Conservation (phyloP, 495 filamentous ascomycete genomes). For the Penicillium roqueforti region DNA sequence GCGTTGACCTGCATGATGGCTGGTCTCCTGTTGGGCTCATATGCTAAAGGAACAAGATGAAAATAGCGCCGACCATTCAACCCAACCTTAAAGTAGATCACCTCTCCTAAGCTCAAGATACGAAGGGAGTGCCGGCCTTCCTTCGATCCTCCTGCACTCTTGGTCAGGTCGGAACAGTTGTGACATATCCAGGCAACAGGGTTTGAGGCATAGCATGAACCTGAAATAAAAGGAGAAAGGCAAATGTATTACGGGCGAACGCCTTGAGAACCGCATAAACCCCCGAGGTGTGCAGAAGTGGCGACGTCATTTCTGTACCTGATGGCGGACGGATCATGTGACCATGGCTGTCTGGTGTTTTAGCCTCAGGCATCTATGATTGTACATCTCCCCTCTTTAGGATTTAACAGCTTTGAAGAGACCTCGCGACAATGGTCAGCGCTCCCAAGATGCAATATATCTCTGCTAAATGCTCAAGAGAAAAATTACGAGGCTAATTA, state of each 20-base stretch:
- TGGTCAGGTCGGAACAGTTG: slow-evolving; percentile 19
- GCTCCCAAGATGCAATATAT: too few species aligned
- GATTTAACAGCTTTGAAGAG: too few species aligned
- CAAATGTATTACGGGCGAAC: neutral
- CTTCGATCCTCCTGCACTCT: slow-evolving; percentile 24
- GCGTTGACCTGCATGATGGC: slow-evolving; percentile 24
- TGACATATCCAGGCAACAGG: slow-evolving; percentile 24
- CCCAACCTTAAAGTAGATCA: slow-evolving; percentile 2
- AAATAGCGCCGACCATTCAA: neutral
- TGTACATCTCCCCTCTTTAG: too few species aligned
- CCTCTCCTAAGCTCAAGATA: slow-evolving; percentile 18
- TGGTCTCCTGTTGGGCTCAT: slow-evolving; percentile 2
- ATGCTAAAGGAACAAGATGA: slow-evolving; percentile 1
- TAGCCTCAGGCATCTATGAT: neutral
- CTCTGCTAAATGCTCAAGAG: too few species aligned
- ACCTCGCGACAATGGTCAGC: too few species aligned
- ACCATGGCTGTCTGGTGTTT: neutral
- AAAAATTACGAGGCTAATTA: too few species aligned
- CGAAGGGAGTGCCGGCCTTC: slow-evolving; percentile 26
- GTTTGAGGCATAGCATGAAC: slow-evolving; percentile 11
- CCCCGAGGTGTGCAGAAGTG: slow-evolving; percentile 12
- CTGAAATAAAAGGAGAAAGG: neutral
- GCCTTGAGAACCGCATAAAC: neutral
- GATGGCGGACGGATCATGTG: slow-evolving; percentile 15
- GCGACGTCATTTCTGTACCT: slow-evolving; percentile 23